Conservation (phyloP, 2,329 filamentous ascomycete genomes). For the Leptographium radiaticola region DNA sequence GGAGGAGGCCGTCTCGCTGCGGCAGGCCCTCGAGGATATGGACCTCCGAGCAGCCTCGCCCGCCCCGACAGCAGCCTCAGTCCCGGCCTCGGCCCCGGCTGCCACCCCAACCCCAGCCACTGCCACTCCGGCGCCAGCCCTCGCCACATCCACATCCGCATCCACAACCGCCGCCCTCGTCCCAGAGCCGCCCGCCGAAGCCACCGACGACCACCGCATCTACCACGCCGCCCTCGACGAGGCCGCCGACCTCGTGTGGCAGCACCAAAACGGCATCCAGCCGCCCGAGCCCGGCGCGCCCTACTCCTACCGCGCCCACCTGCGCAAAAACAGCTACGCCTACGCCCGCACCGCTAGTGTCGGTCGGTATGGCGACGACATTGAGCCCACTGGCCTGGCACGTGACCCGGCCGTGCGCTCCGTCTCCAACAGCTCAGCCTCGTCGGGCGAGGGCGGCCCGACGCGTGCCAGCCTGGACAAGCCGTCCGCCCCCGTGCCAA, state of each 20-base stretch:
- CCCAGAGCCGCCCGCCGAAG: not conserved
- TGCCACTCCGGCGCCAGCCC: not conserved
- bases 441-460: conserved; percentile 27
- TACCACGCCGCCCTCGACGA: conserved; percentile 63
- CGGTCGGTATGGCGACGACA: conserved; percentile 34
- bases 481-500: not conserved
- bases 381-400: conserved; percentile 31
- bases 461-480: conserved; percentile 16
- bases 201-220: conserved; percentile 43
- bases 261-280: conserved; percentile 51
- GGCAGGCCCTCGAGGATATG: conserved; percentile 62
- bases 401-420: conserved; percentile 30
- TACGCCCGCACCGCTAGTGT: conserved; percentile 50
- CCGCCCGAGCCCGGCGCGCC: conserved; percentile 47
- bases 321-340: conserved; percentile 59
- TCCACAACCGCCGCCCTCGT: not conserved
- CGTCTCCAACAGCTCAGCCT: conserved; percentile 35
- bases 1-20: conserved; percentile 58
- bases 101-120: not conserved
- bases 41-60: conserved; percentile 31
- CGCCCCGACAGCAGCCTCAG: too few species aligned
- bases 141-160: not conserved
- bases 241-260: conserved; percentile 66
- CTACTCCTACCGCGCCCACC: conserved; percentile 54
- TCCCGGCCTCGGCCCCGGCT: too few species aligned